Evolutionary conservation across 495 filamentous ascomycete genomes (phyloP).

Genomic region (Tuber melanosporum): DNA sequence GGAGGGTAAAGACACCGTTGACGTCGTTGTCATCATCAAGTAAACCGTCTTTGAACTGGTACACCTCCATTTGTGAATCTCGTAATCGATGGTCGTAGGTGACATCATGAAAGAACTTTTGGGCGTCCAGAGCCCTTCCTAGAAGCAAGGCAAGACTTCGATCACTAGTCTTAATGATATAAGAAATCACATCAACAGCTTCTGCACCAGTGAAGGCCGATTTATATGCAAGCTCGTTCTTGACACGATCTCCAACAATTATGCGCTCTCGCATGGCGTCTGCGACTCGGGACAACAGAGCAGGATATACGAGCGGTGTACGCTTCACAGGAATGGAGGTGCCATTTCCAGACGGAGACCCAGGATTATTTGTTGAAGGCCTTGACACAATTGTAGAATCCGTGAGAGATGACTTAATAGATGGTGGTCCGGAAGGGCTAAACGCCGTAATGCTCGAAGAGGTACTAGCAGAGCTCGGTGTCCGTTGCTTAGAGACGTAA

Average conservation of each 20-base stretch:
- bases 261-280: conserved; percentile 86
- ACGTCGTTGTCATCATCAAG: conserved; percentile 78
- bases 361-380: conserved; percentile 35
- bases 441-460: conserved; percentile 38
- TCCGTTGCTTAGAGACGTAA: conserved; percentile 37
- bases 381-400: conserved; percentile 26
- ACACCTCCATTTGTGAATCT: conserved; percentile 84
- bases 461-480: conserved; percentile 40
- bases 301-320: conserved; percentile 79
- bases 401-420: conserved; percentile 29
- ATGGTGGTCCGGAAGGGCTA: conserved; percentile 26
- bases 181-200: conserved; percentile 87
- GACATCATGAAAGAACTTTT: conserved; percentile 99
- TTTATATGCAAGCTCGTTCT: conserved; percentile 96
- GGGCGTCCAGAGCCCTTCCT: conserved; percentile 90
- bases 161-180: conserved; percentile 94
- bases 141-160: conserved; percentile 88
- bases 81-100: conserved; percentile 94
- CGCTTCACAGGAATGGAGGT: conserved; percentile 44
- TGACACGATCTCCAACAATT: conserved; percentile 72
- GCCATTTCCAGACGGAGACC: conserved; percentile 16
- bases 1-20: conserved; percentile 91
- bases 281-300: conserved; percentile 80
- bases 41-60: conserved; percentile 91
- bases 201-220: conserved; percentile 91